Evolutionary conservation across 345 rosid species (phyloP).

Genomic region (Gossypium rotundifolium): DNA sequence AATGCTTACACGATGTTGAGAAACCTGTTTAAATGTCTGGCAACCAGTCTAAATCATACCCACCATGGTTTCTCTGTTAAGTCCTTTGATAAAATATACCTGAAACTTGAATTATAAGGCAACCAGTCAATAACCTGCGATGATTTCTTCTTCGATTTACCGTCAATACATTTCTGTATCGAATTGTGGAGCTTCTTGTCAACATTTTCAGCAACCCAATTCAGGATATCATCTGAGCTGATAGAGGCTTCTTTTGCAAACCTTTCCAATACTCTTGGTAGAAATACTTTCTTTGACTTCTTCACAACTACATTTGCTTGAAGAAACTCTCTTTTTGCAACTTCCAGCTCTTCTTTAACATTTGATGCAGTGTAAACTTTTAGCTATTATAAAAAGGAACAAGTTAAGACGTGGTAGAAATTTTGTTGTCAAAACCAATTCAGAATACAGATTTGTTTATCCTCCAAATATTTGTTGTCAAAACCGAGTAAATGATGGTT

Average conservation of each 20-base stretch:
- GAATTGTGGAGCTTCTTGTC: slow-evolving; percentile 61
- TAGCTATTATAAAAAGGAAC: slow-evolving; percentile 40
- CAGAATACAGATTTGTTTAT: too few species aligned
- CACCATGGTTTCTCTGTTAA: slow-evolving; percentile 60
- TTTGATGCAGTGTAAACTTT: slow-evolving; percentile 60
- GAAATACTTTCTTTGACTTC: slow-evolving; percentile 59
- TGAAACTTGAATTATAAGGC: slow-evolving; percentile 67
- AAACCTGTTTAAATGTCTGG: neutral
- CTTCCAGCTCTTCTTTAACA: slow-evolving; percentile 60
- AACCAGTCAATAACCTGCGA: slow-evolving; percentile 66
- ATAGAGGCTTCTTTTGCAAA: slow-evolving; percentile 64
- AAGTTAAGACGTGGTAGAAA: neutral
- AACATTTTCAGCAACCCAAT: slow-evolving; percentile 48
- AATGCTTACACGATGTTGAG: neutral
- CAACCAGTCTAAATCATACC: slow-evolving; percentile 14
- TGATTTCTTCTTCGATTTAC: slow-evolving; percentile 43
- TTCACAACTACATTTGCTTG: slow-evolving; percentile 46
- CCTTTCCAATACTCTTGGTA: slow-evolving; percentile 65
- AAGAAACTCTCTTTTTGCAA: slow-evolving; percentile 66
- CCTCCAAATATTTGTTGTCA: too few species aligned
- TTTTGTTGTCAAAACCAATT: neutral
- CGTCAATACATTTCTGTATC: slow-evolving; percentile 44
- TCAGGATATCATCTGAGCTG: slow-evolving; percentile 48
- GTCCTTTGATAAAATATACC: slow-evolving; percentile 67
- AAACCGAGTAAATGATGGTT: neutral